Evolutionary conservation across 1,139 yeast genomes (phyloP).

Genomic region (Yamadazyma songkhlaensis): DNA sequence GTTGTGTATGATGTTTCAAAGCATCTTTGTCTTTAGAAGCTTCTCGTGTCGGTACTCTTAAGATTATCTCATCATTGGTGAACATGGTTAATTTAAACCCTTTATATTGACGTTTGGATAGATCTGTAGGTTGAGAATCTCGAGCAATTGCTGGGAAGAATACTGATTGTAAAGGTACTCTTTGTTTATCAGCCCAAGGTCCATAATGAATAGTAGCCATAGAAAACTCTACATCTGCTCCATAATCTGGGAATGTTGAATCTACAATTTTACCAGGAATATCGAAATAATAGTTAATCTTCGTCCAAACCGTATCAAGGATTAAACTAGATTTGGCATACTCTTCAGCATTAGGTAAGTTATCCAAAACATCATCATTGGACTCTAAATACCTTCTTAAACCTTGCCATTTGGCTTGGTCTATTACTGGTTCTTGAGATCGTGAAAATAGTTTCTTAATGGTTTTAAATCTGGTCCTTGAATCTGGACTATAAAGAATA

Average conservation of each 20-base stretch:
- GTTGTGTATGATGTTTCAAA: slow-evolving; percentile 16
- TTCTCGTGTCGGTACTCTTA: slow-evolving; percentile 83
- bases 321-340: slow-evolving; percentile 81
- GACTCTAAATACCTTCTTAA: slow-evolving; percentile 39
- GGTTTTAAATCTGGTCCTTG: slow-evolving; percentile 5
- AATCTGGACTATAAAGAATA: slow-evolving; percentile 41
- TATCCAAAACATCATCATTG: slow-evolving; percentile 26
- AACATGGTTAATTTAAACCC: slow-evolving; percentile 54
- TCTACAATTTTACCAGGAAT: slow-evolving; percentile 48
- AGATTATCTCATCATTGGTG: slow-evolving; percentile 61
- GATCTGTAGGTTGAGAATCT: slow-evolving; percentile 49
- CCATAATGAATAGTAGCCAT: slow-evolving; percentile 80
- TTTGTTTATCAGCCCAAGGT: slow-evolving; percentile 92
- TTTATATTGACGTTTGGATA: slow-evolving; percentile 48
- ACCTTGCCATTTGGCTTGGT: slow-evolving; percentile 35
- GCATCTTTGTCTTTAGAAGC: slow-evolving; percentile 63
- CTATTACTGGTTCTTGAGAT: slow-evolving; percentile 6
- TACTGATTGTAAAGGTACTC: slow-evolving; percentile 61
- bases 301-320: slow-evolving; percentile 58
- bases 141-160: slow-evolving; percentile 68
- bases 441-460: slow-evolving; percentile 14
- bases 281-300: slow-evolving; percentile 65
- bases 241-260: slow-evolving; percentile 52
- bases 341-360: slow-evolving; percentile 47
- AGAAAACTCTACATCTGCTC: slow-evolving; percentile 56